Evolutionary conservation across 768 basidiomycete genomes (phyloP).

Genomic region (Neoboletus subvelutipes): DNA sequence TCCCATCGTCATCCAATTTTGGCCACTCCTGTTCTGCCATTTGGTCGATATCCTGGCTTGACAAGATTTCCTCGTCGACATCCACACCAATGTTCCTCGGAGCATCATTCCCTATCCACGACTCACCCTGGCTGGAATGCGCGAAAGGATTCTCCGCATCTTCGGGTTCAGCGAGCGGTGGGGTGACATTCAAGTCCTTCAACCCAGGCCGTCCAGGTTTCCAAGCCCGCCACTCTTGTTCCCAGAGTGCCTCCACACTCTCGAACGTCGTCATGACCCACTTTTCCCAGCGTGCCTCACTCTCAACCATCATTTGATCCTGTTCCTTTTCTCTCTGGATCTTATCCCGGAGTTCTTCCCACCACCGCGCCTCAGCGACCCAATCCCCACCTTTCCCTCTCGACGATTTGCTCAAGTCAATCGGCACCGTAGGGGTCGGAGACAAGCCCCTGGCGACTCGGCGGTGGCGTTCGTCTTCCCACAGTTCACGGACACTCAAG

Average conservation of each 20-base stretch:
- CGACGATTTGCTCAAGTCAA: conserved; percentile 63
- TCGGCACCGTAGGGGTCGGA: conserved; percentile 71
- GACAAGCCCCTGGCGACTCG: conserved; percentile 63
- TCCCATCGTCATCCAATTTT: conserved; percentile 3
- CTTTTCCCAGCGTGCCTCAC: conserved; percentile 54
- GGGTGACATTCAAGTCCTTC: conserved; percentile 14
- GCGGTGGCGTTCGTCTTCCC: conserved; percentile 92
- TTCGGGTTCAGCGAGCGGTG: conserved; percentile 16
- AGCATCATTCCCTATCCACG: conserved; percentile 8
- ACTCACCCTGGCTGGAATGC: conserved; percentile 14
- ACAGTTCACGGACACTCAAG: conserved; percentile 86
- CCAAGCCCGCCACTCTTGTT: conserved; percentile 57
- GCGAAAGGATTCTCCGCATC: conserved; percentile 27
- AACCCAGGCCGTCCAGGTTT: conserved; percentile 35
- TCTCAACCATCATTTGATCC: conserved; percentile 24
- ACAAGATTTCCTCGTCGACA: conserved; percentile 31
- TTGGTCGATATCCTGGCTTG: conserved; percentile 36
- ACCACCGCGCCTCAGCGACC: conserved; percentile 72
- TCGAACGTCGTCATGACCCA: conserved; percentile 89
- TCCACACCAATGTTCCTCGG: conserved; percentile 23
- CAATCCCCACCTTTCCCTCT: conserved; percentile 60
- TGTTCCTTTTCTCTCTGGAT: conserved; percentile 49
- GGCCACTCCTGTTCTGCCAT: conserved; percentile 25
- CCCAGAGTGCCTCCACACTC: conserved; percentile 87
- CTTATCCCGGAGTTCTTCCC: conserved; percentile 65